Evolutionary conservation across 140 eudicot genomes (phyloP).

Genomic region (Ambrosia hybrid): DNA sequence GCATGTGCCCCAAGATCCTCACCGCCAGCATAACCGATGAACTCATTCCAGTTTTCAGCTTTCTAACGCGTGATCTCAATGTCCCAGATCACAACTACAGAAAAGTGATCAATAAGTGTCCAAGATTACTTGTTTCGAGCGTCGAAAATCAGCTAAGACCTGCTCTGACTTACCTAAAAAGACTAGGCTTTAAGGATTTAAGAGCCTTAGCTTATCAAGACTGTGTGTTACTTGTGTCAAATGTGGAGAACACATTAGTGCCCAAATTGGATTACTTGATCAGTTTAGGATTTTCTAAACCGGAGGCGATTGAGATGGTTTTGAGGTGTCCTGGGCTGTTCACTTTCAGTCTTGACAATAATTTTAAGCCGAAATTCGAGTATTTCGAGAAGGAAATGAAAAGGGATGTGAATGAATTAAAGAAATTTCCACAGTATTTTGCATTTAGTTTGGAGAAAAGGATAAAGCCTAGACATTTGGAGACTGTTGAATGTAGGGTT

Average conservation of each 20-base stretch:
- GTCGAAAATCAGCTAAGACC: constrained; percentile 59
- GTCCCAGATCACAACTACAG: constrained; percentile 48
- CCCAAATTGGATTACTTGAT: constrained; percentile 56
- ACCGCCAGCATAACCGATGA: constrained; percentile 45
- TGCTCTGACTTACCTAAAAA: constrained; percentile 49
- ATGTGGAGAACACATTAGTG: constrained; percentile 51
- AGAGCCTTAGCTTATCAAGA: constrained; percentile 63
- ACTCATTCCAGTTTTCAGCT: constrained; percentile 51
- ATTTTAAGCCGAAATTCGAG: constrained; percentile 53
- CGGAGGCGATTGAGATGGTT: constrained; percentile 60
- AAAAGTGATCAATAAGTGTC: constrained; percentile 61
- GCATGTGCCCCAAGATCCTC: constrained; percentile 65
- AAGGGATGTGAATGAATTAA: constrained; percentile 48
- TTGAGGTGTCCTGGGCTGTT: constrained; percentile 68
- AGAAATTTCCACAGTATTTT: constrained; percentile 64
- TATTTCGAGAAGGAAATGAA: constrained; percentile 47
- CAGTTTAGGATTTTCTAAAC: constrained; percentile 49
- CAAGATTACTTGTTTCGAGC: constrained; percentile 57
- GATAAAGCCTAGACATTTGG: constrained; percentile 58
- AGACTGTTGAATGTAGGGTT: constrained; percentile 44
- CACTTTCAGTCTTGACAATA: constrained; percentile 63
- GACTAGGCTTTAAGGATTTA: constrained; percentile 55
- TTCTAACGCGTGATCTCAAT: constrained; percentile 46
- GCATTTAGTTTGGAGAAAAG: constrained; percentile 78
- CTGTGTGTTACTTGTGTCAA: constrained; percentile 58